These are phyloP conservation scores for Stylonectria norvegica DNA, from an alignment of 2,329 filamentous ascomycete genomes.

Conservation along the genomic window DNA sequence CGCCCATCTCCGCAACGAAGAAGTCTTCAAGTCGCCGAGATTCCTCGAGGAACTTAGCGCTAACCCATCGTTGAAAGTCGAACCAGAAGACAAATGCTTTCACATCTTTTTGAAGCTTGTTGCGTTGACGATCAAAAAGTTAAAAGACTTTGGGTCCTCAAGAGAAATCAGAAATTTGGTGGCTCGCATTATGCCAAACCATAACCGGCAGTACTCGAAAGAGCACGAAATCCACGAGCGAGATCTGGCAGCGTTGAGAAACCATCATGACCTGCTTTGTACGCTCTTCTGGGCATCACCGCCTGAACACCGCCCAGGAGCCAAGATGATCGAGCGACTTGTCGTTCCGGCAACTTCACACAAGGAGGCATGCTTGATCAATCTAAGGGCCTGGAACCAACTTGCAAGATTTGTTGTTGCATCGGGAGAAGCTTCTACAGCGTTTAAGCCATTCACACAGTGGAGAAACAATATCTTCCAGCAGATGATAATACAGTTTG, in stretches of 20 bases:
- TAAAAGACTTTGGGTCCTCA: slow-evolving; percentile 43
- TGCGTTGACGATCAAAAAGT: slow-evolving; percentile 52
- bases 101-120: slow-evolving; percentile 65
- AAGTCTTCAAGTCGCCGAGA: slow-evolving; percentile 56
- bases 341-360: slow-evolving; percentile 59
- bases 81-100: slow-evolving; percentile 59
- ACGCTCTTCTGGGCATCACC: slow-evolving; percentile 65
- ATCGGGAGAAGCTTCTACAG: slow-evolving; percentile 42
- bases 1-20: slow-evolving; percentile 62
- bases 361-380: slow-evolving; percentile 64
- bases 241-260: slow-evolving; percentile 61
- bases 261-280: slow-evolving; percentile 66
- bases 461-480: slow-evolving; percentile 58
- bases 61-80: slow-evolving; percentile 46
- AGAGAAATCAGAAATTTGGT: slow-evolving; percentile 62
- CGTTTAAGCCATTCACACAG: slow-evolving; percentile 43
- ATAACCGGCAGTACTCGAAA: slow-evolving; percentile 61
- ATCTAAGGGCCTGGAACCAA: slow-evolving; percentile 60
- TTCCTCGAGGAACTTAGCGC: slow-evolving; percentile 56
- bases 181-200: slow-evolving; percentile 61
- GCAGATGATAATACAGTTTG: slow-evolving; percentile 55
- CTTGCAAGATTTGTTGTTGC: slow-evolving; percentile 57
- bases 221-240: slow-evolving; percentile 57
- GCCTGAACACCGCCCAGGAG: slow-evolving; percentile 48
- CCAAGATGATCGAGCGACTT: slow-evolving; percentile 56